phyloP scores from a whole-genome alignment of 2,329 filamentous ascomycete genomes.

The Akanthomyces muscarius region DNA sequence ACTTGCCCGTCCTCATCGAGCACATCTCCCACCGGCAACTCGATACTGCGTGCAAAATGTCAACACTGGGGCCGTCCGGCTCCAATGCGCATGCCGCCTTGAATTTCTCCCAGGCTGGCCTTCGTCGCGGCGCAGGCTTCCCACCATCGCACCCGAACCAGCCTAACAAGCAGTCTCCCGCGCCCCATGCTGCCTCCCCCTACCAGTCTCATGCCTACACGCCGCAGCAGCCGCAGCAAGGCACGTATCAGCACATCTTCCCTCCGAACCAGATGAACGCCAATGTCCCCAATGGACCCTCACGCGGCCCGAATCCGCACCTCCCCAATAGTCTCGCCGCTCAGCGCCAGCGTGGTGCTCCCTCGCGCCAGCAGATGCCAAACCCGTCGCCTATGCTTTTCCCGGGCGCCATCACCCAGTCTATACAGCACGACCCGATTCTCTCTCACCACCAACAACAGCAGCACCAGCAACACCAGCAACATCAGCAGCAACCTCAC shows the following conservation, averaged over 20 bases:
- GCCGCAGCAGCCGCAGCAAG: constrained; percentile 48
- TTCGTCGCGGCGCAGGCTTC: constrained; percentile 44
- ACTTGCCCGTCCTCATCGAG: constrained; percentile 1
- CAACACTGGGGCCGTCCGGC: constrained; percentile 46
- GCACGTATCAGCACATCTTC: constrained; percentile 51
- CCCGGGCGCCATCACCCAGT: constrained; percentile 36
- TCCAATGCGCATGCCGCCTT: constrained; percentile 52
- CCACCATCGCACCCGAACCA: constrained; percentile 46
- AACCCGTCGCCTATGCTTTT: constrained; percentile 37
- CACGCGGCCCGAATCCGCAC: constrained; percentile 41
- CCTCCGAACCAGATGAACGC: constrained; percentile 43
- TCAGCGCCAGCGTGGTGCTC: constrained; percentile 42
- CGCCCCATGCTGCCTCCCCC: constrained; percentile 50
- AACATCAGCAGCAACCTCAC: constrained; percentile 30
- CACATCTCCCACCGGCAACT: neutral
- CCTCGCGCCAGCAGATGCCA: constrained; percentile 43
- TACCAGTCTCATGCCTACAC: constrained; percentile 53
- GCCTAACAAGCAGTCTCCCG: constrained; percentile 53
- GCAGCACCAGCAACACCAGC: constrained; percentile 26
- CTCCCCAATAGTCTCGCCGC: constrained; percentile 44
- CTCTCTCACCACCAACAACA: constrained; percentile 41
- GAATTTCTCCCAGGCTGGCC: constrained; percentile 47
- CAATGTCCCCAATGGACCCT: constrained; percentile 46
- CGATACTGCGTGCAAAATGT: constrained; percentile 33
- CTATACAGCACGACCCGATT: constrained; percentile 40